Base-by-base conservation (phyloP, 768 basidiomycete genomes). In the Termitomyces bulborhizus region DNA sequence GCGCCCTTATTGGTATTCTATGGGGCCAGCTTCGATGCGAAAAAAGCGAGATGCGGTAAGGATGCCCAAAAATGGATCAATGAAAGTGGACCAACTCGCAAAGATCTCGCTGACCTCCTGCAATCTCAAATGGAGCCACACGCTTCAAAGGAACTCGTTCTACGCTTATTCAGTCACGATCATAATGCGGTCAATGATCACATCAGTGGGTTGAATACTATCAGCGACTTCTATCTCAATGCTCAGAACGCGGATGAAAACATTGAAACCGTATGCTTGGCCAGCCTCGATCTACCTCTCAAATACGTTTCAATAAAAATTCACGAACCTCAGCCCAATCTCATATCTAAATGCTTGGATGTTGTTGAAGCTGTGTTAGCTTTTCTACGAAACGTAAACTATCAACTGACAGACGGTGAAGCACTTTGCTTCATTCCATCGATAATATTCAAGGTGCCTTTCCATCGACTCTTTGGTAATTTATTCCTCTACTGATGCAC, bases 181-280 rank as follows among this genome's bases (percentile, higher is more conserved):
- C 97, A 98, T 68, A 91, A 88, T 60, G 92, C 94, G 6, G 87
- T 98, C 60, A 95, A 93, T 62, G 97, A 98, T 67, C 86, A 90
- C 63, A 79, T 96, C 51, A 74, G 76, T n/a, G 96, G 90, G 6
- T 70, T 98, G 51, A 74, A 80, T 6, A 77, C 73, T 47, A 76
- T 98, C 21, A 79, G 84, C 51, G 91, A 95, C 1, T 87, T 92
- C 65, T 94, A 85, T 69, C 68, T 80, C 48, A 73, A 73, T 47
- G 79, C 82, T 16, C 74, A 80, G 27, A 73, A 75, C 21, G 81
- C 79, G 18, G 81, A 83, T 31, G 82, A 88, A 42, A 75, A 72
- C 50, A 67, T 85, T 18, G 81, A 81, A 65, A 78, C 77, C 37
- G 71, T 88, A 21, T 85, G 91, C 55, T 64, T 96, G 43, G 89